These are phyloP conservation scores for Tetramitus jugosus DNA, from an alignment of 208 protist species.

Conservation along the genomic window DNA sequence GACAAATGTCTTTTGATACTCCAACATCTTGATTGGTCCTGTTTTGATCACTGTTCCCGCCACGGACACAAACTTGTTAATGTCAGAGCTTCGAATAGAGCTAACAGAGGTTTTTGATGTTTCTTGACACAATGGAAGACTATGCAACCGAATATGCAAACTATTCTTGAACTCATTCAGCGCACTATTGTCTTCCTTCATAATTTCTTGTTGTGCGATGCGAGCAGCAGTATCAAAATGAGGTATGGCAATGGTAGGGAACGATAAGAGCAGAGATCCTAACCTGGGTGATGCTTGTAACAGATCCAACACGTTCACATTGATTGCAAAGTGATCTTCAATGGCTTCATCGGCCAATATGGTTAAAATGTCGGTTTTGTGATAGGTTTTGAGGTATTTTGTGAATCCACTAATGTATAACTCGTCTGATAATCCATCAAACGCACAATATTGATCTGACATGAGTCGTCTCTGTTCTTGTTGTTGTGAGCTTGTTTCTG, in stretches of 20 bases:
- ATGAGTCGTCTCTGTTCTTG: too few relatives aligned
- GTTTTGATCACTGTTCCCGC: conserved; percentile 50
- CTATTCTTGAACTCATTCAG: too few relatives aligned
- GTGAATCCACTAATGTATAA: not conserved
- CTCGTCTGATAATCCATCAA: too few relatives aligned
- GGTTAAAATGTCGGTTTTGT: not conserved
- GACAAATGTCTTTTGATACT: conserved; percentile 37
- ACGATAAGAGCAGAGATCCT: conserved; percentile 35
- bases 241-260: conserved; percentile 38
- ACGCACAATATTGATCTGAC: too few relatives aligned
- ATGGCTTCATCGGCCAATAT: not conserved
- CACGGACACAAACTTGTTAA: conserved; percentile 35
- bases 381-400: not conserved
- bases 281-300: conserved; percentile 5
- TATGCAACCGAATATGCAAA: too few relatives aligned
- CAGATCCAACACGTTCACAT: not conserved
- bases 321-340: not conserved
- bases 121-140: too few relatives aligned
- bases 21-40: conserved; percentile 43
- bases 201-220: conserved; percentile 32
- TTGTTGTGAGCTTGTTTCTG: too few relatives aligned
- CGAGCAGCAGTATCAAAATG: conserved; percentile 38
- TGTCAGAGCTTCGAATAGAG: conserved; percentile 39
- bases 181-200: too few relatives aligned
- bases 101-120: conserved; percentile 29